Evolutionary conservation across 148 eudicot species (phyloP), one percentile per base, ranked within the genome.

Genomic region (Camellia japonica): DNA sequence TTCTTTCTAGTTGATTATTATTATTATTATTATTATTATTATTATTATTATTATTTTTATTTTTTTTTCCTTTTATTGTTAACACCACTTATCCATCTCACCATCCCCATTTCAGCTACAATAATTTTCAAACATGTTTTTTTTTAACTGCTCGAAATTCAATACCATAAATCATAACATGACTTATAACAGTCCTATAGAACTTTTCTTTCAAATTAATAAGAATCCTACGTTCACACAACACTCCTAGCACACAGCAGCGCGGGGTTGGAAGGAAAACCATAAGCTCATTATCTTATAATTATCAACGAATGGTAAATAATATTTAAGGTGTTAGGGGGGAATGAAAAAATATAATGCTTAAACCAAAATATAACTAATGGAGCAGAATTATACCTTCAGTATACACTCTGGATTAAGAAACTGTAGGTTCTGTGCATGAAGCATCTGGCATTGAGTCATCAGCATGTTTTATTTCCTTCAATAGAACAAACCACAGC

Each of bases 381-480:
- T 42, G 55, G 68, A 55, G 74, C 16, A 0, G 10, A 47, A 71
- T 8, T 9, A 73, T 75, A 94, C 98, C 91, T 94, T 94, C 47
- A 95, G 88, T n/a, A 94, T 74, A 80, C 95, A 93, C 86, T 94
- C 97, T 70, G 98, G 98, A 82, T 93, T 91, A 66, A 93, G 88
- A 83, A 95, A 95, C 44, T 90, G 80, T 67, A 95, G 85, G 84
- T 89, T 93, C 77, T 95, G 98, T 67, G 97, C 89, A 80, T 91
- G 82, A 80, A 95, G 96, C 98, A 95, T 93, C 86, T 95, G 96
- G 8, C 93, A 90, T 70, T 93, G 98, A 75, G 94, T 89, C 97
- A 95, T 95, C 81, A 95, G 83, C 98, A 95, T 91, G 82, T 93
- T 94, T 71, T 91, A 23, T 93, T 83, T 94, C 98, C 89, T 94